Evolutionary conservation across 192 early-diverging fungal genomes (phyloP).

Genomic region (Coemansia sp.): DNA sequence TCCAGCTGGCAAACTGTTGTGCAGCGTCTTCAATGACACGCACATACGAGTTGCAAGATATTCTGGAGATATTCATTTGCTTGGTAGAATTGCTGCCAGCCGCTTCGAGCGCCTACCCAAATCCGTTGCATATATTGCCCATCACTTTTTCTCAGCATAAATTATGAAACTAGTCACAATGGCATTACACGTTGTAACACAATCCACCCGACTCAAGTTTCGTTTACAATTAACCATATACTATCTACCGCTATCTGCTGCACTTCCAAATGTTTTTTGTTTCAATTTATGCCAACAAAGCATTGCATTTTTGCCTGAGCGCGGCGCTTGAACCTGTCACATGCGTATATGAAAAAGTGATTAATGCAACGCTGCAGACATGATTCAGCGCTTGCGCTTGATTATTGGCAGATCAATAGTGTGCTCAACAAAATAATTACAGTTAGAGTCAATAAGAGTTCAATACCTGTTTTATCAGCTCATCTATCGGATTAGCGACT

Average conservation of each 20-base stretch:
- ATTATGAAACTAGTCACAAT: not conserved
- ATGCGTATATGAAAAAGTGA: not conserved
- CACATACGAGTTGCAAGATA: too few species aligned
- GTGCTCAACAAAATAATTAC: not conserved
- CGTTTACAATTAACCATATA: not conserved
- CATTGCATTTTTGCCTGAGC: not conserved
- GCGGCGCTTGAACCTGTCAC: not conserved
- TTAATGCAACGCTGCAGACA: not conserved
- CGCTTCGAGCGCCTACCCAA: too few species aligned
- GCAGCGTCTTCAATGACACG: too few species aligned
- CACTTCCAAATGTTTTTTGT: not conserved
- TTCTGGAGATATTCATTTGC: too few species aligned
- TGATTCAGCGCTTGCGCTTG: not conserved
- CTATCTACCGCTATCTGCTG: too few species aligned
- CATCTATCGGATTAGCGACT: not conserved
- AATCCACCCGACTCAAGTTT: not conserved
- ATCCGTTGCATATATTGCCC: not conserved
- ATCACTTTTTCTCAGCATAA: not conserved
- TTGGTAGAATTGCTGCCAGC: too few species aligned
- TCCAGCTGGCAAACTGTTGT: too few species aligned
- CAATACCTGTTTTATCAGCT: not conserved
- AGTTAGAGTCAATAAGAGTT: not conserved
- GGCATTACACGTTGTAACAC: not conserved
- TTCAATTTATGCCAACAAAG: not conserved
- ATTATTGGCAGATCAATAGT: slow-evolving; percentile 2